These are phyloP conservation scores for Piper longum DNA, from an alignment of 164 flowering plant genomes.

Conservation along the genomic window DNA sequence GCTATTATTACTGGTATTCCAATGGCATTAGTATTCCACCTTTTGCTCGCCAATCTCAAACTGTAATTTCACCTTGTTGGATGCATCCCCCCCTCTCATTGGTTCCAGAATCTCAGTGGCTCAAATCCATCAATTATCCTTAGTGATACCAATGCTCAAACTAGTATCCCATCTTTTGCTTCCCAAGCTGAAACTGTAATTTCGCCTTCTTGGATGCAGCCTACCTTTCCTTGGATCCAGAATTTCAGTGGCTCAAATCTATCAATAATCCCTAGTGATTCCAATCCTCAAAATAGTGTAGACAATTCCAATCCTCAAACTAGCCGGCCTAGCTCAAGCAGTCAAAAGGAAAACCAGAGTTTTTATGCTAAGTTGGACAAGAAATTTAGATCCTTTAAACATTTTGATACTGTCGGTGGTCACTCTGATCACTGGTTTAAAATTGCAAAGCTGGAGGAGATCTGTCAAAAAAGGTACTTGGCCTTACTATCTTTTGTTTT, in stretches of 20 bases:
- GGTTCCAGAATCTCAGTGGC: constrained; percentile 3
- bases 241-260: too few species aligned
- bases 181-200: too few species aligned
- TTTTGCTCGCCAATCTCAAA: constrained; percentile 3
- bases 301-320: too few species aligned
- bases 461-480: constrained; percentile 27
- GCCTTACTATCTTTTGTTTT: not conserved
- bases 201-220: too few species aligned
- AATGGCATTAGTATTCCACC: not conserved
- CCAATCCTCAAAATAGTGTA: too few species aligned
- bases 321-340: constrained; percentile 7
- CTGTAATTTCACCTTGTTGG: constrained; percentile 4
- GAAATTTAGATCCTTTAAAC: constrained; percentile 33
- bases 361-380: constrained; percentile 23
- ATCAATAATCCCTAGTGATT: too few species aligned
- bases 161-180: not conserved
- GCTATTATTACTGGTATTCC: too few species aligned
- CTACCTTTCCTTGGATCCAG: too few species aligned
- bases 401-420: constrained; percentile 56
- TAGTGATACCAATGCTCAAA: not conserved
- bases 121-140: not conserved
- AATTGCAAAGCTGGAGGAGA: constrained; percentile 4
- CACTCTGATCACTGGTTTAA: constrained; percentile 53
- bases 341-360: constrained; percentile 1
- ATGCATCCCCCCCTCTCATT: constrained; percentile 4